These are phyloP conservation scores for Eucalyptus guilfoylei DNA, from an alignment of 345 rosid genomes.

Conservation along the genomic window DNA sequence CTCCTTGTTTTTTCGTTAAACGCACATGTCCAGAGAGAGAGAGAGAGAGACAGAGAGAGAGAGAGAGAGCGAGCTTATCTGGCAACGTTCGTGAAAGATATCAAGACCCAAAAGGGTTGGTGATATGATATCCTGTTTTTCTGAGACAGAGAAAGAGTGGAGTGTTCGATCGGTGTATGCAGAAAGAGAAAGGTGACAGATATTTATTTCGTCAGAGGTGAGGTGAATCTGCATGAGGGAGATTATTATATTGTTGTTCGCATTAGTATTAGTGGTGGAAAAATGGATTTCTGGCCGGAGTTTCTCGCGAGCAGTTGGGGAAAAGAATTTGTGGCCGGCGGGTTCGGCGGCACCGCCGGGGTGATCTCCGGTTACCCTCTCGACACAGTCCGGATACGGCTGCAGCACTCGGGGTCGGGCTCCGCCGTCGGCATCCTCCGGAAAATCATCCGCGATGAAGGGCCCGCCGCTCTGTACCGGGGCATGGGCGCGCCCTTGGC, in stretches of 20 bases:
- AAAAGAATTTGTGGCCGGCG: slow-evolving; percentile 84
- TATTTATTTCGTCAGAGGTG: not conserved
- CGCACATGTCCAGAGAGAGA: not conserved
- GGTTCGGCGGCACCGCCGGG: slow-evolving; percentile 93
- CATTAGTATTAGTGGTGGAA: not conserved
- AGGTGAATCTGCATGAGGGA: not conserved
- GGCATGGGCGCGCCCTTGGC: slow-evolving; percentile 96
- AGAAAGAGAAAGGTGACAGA: not conserved
- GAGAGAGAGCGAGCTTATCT: not conserved
- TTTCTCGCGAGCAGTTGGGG: slow-evolving; percentile 85
- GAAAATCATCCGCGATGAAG: slow-evolving; percentile 41
- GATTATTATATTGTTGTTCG: not conserved
- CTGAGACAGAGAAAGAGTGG: not conserved
- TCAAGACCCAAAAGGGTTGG: not conserved
- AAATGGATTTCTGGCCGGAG: slow-evolving; percentile 94
- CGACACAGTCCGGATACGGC: slow-evolving; percentile 74
- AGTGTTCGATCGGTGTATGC: not conserved
- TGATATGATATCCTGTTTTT: not conserved
- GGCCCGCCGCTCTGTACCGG: slow-evolving; percentile 63
- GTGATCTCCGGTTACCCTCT: slow-evolving; percentile 85
- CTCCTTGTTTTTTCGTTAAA: not conserved
- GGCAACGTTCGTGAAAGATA: not conserved
- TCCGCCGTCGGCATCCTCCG: slow-evolving; percentile 69
- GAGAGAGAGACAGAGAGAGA: not conserved
- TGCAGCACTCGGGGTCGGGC: slow-evolving; percentile 39